These are phyloP conservation scores for Leccinum barrowsii DNA, from an alignment of 768 basidiomycete genomes.

Conservation along the genomic window DNA sequence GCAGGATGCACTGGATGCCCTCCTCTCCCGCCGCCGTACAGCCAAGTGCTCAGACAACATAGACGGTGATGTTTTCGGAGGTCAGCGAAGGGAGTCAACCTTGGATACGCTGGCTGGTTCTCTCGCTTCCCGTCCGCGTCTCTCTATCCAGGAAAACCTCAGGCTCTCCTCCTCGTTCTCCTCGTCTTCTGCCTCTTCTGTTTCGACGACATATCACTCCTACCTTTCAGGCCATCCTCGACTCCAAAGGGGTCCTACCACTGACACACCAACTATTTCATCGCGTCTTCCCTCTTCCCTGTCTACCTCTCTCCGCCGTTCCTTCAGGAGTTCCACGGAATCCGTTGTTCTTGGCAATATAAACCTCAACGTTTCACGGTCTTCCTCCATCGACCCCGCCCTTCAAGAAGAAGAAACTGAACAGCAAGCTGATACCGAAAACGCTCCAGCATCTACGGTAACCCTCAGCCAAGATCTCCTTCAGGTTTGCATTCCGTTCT, in stretches of 20 bases:
- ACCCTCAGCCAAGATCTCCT: conserved; percentile 29
- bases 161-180: conserved; percentile 19
- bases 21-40: conserved; percentile 28
- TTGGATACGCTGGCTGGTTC: conserved; percentile 21
- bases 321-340: conserved; percentile 21
- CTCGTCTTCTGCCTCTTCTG: conserved; percentile 17
- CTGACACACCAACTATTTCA: conserved; percentile 18
- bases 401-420: conserved; percentile 17
- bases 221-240: conserved; percentile 13
- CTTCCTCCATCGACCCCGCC: conserved; percentile 16
- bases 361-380: conserved; percentile 22
- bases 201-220: conserved; percentile 18
- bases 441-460: conserved; percentile 7
- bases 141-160: conserved; percentile 9
- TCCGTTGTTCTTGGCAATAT: conserved; percentile 27
- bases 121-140: conserved; percentile 24
- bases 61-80: conserved; percentile 26
- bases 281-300: conserved; percentile 12
- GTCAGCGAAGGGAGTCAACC: conserved; percentile 10
- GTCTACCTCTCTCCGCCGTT: conserved; percentile 22
- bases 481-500: conserved; percentile 21
- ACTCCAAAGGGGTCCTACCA: neutral
- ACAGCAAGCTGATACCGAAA: conserved; percentile 4
- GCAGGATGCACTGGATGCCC: conserved; percentile 36
- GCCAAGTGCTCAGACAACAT: conserved; percentile 8